Conservation (phyloP, 2,329 filamentous ascomycete genomes). For the Aspergillus sp. region DNA sequence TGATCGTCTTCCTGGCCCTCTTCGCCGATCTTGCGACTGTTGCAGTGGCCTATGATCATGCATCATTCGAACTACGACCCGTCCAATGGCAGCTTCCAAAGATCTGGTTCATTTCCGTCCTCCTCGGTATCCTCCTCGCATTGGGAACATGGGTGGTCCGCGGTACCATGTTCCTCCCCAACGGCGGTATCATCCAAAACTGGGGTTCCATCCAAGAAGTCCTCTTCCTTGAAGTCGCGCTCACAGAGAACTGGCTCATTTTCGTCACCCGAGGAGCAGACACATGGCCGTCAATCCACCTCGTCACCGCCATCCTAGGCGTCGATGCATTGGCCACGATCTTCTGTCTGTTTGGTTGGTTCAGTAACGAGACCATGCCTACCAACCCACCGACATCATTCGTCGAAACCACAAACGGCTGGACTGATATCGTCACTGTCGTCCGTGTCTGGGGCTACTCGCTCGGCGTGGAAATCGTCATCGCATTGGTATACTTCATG, state of each 20-base stretch:
- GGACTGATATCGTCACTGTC: conserved; percentile 52
- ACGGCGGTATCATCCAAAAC: conserved; percentile 67
- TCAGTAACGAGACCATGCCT: conserved; percentile 48
- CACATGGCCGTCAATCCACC: conserved; percentile 67
- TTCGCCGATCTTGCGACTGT: conserved; percentile 77
- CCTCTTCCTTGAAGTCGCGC: conserved; percentile 81
- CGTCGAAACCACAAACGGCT: conserved; percentile 43
- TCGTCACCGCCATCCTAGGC: conserved; percentile 62
- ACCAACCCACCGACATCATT: conserved; percentile 21
- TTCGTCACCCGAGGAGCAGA: conserved; percentile 82
- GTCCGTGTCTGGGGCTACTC: conserved; percentile 48
- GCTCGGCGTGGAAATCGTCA: conserved; percentile 45
- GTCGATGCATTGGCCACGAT: conserved; percentile 67
- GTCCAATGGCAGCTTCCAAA: conserved; percentile 79
- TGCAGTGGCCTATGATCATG: conserved; percentile 75
- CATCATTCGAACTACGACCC: conserved; percentile 67
- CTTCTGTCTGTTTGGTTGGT: conserved; percentile 71
- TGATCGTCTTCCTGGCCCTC: conserved; percentile 72
- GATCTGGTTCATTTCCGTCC: conserved; percentile 63
- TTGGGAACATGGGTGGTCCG: conserved; percentile 68
- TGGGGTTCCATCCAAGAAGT: conserved; percentile 69
- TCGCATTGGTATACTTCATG: conserved; percentile 45
- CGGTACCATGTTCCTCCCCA: conserved; percentile 61
- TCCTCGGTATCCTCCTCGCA: conserved; percentile 61
- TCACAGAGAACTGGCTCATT: conserved; percentile 94